Percentiles rank a stretch among this genome's conserved stretches.
phyloP scores from a whole-genome alignment of 1,284 basidiomycete species.

The Tilletiaria anomala region DNA sequence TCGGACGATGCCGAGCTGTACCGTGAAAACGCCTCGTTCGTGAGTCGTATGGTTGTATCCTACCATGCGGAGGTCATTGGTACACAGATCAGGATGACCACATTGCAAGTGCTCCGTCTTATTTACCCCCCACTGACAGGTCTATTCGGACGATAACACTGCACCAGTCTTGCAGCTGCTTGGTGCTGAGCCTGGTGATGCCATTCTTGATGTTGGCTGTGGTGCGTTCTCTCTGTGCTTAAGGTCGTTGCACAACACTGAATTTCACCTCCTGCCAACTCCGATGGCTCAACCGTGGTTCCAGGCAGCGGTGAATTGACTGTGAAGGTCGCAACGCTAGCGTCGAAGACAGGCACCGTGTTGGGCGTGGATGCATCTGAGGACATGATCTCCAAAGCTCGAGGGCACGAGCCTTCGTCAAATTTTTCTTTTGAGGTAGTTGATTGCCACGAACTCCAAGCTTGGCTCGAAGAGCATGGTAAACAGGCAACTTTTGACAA shows the following conservation, averaged over 20 bases:
- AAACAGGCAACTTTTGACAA: conserved; percentile 6
- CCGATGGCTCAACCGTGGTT: no score
- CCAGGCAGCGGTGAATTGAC: conserved; percentile 15
- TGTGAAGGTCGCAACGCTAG: conserved; percentile 5
- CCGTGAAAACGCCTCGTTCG: neutral
- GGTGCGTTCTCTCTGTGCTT: conserved; percentile 4
- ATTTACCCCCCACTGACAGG: neutral
- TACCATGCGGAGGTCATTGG: no score
- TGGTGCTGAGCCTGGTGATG: conserved; percentile 12
- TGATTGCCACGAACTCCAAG: conserved; percentile 7
- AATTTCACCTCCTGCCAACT: neutral
- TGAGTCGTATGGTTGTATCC: no score
- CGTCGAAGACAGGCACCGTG: conserved; percentile 4
- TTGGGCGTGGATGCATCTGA: conserved; percentile 8
- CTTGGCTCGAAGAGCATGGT: neutral
- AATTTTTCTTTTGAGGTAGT: conserved; percentile 2
- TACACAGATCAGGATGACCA: no score
- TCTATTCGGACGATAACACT: conserved; percentile 12
- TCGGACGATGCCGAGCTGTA: neutral
- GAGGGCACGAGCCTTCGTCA: neutral
- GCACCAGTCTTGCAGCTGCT: conserved; percentile 11
- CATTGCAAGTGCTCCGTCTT: no score
- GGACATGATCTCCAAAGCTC: conserved; percentile 13
- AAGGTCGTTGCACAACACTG: neutral
- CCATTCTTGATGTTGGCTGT: conserved; percentile 14